phyloP scores from a whole-genome alignment of 345 rosid genomes.

The Rhodamnia rubescens region DNA sequence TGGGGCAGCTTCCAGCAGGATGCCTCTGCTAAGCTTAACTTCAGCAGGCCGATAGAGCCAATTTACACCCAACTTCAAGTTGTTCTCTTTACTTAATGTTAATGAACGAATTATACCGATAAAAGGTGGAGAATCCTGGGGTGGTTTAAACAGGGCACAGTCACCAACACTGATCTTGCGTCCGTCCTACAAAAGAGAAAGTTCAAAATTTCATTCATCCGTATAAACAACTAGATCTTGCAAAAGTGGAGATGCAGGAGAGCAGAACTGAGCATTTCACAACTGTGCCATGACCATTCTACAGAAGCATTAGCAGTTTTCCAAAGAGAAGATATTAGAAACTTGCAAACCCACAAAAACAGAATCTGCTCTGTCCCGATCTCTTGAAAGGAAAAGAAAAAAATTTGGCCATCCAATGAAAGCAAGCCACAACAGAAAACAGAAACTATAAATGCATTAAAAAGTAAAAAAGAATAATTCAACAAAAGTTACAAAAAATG shows the following conservation, averaged over 20 bases:
- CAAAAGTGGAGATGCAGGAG: neutral
- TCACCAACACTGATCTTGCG: conserved; percentile 81
- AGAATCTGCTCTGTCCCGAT: neutral
- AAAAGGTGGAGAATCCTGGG: conserved; percentile 82
- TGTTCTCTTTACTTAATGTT: conserved; percentile 33
- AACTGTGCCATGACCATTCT: neutral
- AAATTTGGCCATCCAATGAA: neutral
- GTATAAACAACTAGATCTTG: neutral
- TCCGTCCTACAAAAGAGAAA: conserved; percentile 45
- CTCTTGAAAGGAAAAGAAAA: neutral
- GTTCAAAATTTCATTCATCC: neutral
- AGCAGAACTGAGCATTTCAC: neutral
- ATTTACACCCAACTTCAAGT: conserved; percentile 52
- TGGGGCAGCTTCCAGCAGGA: conserved; percentile 74
- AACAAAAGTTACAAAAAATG: neutral
- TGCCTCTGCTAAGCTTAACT: conserved; percentile 76
- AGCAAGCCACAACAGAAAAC: neutral
- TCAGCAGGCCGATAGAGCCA: conserved; percentile 89
- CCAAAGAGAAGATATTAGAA: neutral
- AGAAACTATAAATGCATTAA: neutral
- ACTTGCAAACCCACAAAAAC: neutral
- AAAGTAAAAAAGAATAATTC: neutral
- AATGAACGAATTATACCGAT: conserved; percentile 67
- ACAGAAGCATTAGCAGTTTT: neutral
- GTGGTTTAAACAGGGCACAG: conserved; percentile 83